Evolutionary conservation across 169 alveolate genomes (phyloP).

Genomic region (Babesia ovis): DNA sequence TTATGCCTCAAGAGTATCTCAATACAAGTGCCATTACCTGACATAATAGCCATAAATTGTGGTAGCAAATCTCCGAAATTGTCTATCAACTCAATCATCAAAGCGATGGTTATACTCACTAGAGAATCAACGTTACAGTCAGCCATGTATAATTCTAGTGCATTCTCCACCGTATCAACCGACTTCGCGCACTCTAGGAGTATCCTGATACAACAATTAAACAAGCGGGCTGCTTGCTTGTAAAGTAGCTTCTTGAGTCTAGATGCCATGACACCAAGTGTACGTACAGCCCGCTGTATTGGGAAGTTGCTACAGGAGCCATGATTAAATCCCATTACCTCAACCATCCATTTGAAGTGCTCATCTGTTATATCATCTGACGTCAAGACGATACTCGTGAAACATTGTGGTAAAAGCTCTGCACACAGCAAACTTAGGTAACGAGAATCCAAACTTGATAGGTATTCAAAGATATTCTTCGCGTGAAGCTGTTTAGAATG

Average conservation of each 20-base stretch:
- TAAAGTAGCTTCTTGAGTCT: slow-evolving; percentile 27
- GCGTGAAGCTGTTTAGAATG: slow-evolving; percentile 50
- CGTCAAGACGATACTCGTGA: background rate
- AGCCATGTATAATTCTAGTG: background rate
- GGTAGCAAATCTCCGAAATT: slow-evolving; percentile 3
- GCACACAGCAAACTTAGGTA: slow-evolving; percentile 29
- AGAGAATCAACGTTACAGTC: slow-evolving; percentile 20
- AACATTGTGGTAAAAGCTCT: slow-evolving; percentile 43
- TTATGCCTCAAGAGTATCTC: background rate
- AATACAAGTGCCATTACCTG: background rate
- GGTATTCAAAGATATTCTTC: slow-evolving; percentile 33
- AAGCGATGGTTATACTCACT: background rate
- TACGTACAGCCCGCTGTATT: slow-evolving; percentile 23
- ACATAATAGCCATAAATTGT: slow-evolving; percentile 2
- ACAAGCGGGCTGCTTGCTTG: slow-evolving; percentile 5
- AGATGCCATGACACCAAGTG: slow-evolving; percentile 22
- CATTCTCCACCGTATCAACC: background rate
- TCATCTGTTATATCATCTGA: background rate
- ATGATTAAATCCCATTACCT: slow-evolving; percentile 8
- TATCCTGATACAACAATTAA: slow-evolving; percentile 21
- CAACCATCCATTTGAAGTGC: slow-evolving; percentile 17
- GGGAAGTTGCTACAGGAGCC: background rate
- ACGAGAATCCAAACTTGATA: slow-evolving; percentile 23
- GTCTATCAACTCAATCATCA: slow-evolving; percentile 42
- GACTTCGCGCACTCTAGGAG: background rate